Evolutionary conservation across 2,329 filamentous ascomycete genomes (phyloP).

Genomic region (Aureobasidium namibiae): DNA sequence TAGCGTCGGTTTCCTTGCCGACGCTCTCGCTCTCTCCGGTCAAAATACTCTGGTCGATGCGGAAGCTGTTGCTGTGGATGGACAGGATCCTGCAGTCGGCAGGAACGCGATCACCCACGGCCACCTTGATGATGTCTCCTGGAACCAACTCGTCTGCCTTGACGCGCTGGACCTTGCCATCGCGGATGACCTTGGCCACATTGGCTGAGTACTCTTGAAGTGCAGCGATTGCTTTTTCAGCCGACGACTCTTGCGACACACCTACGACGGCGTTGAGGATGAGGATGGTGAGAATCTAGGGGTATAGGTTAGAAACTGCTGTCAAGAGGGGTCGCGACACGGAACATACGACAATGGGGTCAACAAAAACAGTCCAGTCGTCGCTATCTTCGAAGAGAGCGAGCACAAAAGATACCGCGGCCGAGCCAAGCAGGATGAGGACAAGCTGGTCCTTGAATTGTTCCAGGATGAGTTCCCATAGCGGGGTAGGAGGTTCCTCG

Average conservation of each 20-base stretch:
- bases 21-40: constrained; percentile 98
- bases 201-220: constrained; percentile 99
- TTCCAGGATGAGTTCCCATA: constrained; percentile 95
- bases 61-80: constrained; percentile 95
- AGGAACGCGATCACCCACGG: constrained; percentile 87
- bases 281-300: constrained; percentile 87
- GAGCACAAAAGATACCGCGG: constrained; percentile 84
- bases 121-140: constrained; percentile 79
- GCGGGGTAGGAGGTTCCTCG: constrained; percentile 88
- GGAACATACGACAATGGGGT: constrained; percentile 76
- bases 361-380: constrained; percentile 95
- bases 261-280: constrained; percentile 95
- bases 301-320: constrained; percentile 14
- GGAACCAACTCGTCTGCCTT: constrained; percentile 97
- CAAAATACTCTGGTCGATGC: constrained; percentile 91
- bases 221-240: constrained; percentile 95
- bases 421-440: constrained; percentile 86
- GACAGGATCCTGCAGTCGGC: constrained; percentile 86
- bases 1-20: constrained; percentile 62
- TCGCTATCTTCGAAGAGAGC: constrained; percentile 89
- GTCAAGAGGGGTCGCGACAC: not conserved
- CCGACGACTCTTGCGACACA: constrained; percentile 96
- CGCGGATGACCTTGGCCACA: constrained; percentile 85
- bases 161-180: constrained; percentile 70
- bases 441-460: constrained; percentile 99